Evolutionary conservation across 2,329 filamentous ascomycete genomes (phyloP).

Genomic region (Microcyclospora pomicola): DNA sequence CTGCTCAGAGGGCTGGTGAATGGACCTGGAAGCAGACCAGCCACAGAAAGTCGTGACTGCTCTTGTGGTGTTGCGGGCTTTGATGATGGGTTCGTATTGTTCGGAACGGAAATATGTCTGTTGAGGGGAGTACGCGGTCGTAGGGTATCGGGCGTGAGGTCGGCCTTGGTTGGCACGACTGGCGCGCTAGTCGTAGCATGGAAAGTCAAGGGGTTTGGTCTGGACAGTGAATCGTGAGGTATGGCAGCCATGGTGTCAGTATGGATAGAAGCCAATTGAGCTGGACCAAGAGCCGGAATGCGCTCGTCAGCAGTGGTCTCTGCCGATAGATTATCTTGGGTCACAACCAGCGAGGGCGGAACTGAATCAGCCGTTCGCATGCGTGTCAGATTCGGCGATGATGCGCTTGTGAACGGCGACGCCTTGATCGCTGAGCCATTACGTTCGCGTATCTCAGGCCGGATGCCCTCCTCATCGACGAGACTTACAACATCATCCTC

Average conservation of each 20-base stretch:
- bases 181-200: conserved; percentile 26
- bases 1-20: conserved; percentile 47
- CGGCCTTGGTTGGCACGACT: conserved; percentile 13
- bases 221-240: conserved; percentile 4
- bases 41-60: conserved; percentile 35
- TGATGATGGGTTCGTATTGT: conserved; percentile 2
- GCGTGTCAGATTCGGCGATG: conserved; percentile 6
- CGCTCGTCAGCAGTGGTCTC: conserved; percentile 1
- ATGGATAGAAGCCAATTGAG: conserved; percentile 20
- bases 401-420: conserved; percentile 6
- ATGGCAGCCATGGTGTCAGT: conserved; percentile 11
- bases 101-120: conserved; percentile 9
- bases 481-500: conserved; percentile 30
- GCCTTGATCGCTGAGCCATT: conserved; percentile 2
- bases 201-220: conserved; percentile 12
- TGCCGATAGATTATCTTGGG: conserved; percentile 3
- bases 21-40: conserved; percentile 44
- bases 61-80: conserved; percentile 1
- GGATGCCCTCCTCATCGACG: conserved; percentile 23
- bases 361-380: conserved; percentile 7
- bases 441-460: conserved; percentile 15
- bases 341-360: conserved; percentile 12
- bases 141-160: conserved; percentile 3
- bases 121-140: conserved; percentile 15
- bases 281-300: conserved; percentile 7